These are phyloP conservation scores for Termitomyces sp. DNA, from an alignment of 768 basidiomycete species.

Conservation along the genomic window DNA sequence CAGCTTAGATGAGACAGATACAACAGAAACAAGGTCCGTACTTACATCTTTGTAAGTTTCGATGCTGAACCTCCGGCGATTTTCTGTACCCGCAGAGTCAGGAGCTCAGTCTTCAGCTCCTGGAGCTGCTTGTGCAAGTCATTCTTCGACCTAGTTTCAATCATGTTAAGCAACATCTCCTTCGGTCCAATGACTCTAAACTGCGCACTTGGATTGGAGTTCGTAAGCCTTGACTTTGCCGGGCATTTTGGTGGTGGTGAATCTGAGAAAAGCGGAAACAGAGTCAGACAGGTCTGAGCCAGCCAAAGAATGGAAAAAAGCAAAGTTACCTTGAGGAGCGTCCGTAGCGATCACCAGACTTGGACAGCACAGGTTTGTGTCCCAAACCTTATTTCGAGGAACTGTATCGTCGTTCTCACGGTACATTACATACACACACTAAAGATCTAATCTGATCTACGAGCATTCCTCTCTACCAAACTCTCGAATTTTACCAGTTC, in stretches of 20 bases:
- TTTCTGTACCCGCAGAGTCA: conserved; percentile 94
- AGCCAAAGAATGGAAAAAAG: conserved; percentile 8
- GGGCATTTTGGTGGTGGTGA: conserved; percentile 59
- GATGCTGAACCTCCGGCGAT: conserved; percentile 93
- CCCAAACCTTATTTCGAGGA: conserved; percentile 42
- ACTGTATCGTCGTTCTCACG: conserved; percentile 43
- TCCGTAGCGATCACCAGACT: conserved; percentile 34
- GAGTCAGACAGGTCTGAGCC: conserved; percentile 1
- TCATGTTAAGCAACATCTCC: conserved; percentile 10
- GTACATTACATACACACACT: conserved; percentile 22
- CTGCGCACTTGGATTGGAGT: conserved; percentile 87
- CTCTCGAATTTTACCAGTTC: conserved; percentile 52
- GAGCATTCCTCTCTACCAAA: conserved; percentile 21
- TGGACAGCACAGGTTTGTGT: conserved; percentile 27
- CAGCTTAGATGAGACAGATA: background rate
- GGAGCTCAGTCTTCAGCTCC: conserved; percentile 95
- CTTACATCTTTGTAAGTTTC: conserved; percentile 97
- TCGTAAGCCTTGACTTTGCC: conserved; percentile 95
- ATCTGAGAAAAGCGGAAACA: conserved; percentile 1
- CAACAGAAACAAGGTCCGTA: conserved; percentile 16
- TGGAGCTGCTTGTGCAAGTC: conserved; percentile 92
- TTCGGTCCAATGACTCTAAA: background rate
- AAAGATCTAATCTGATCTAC: conserved; percentile 38
- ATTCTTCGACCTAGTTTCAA: conserved; percentile 77
- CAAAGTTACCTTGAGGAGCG: conserved; percentile 42